These are phyloP conservation scores for Xylariaceae sp. DNA, from an alignment of 2,329 filamentous ascomycete species.

Conservation along the genomic window DNA sequence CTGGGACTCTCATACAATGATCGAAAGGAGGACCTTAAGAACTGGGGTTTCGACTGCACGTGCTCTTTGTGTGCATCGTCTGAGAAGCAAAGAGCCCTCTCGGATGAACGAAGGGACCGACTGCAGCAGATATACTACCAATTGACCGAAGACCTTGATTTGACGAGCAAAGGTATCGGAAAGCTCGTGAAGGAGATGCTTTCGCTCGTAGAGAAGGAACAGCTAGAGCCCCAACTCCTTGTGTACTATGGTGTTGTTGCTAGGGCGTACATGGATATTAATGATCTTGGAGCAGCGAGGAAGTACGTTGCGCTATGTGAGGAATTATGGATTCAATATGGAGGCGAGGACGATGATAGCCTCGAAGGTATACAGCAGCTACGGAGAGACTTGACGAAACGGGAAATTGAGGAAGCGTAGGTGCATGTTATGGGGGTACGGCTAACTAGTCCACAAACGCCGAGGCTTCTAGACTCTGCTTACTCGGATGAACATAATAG, in stretches of 20 bases:
- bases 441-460: background rate
- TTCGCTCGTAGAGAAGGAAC: slow-evolving; percentile 14
- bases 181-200: slow-evolving; percentile 10
- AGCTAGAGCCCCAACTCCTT: slow-evolving; percentile 16
- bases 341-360: slow-evolving; percentile 21
- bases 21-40: slow-evolving; percentile 12
- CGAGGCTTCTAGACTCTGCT: background rate
- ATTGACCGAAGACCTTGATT: slow-evolving; percentile 14
- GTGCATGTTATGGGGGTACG: background rate
- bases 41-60: slow-evolving; percentile 18
- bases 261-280: slow-evolving; percentile 17
- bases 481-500: too few species aligned
- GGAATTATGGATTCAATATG: slow-evolving; percentile 18
- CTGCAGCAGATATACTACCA: slow-evolving; percentile 18
- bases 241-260: slow-evolving; percentile 19
- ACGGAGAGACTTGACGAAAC: slow-evolving; percentile 13
- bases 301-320: slow-evolving; percentile 20
- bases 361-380: slow-evolving; percentile 18
- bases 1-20: slow-evolving; percentile 18
- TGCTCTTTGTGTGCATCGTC: slow-evolving; percentile 16
- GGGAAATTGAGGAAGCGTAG: slow-evolving; percentile 1
- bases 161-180: slow-evolving; percentile 3
- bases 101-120: slow-evolving; percentile 10
- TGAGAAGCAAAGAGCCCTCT: slow-evolving; percentile 4
- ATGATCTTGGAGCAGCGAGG: slow-evolving; percentile 8